These are phyloP conservation scores for Sophora flavescens DNA, from an alignment of 306 rosid species.

Conservation along the genomic window DNA sequence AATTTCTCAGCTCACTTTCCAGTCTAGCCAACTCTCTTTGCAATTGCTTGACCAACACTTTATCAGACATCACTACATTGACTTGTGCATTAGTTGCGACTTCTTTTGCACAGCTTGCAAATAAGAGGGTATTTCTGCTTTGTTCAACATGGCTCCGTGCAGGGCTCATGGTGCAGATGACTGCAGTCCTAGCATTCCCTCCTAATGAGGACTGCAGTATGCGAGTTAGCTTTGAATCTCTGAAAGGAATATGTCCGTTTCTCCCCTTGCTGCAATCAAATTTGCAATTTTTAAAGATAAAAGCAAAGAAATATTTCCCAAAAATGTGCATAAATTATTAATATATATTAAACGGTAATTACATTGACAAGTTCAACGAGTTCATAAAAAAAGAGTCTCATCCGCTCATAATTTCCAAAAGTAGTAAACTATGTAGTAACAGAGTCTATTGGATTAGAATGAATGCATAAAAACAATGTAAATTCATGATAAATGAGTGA, in stretches of 20 bases:
- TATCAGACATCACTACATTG: constrained; percentile 90
- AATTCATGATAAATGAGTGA: constrained; percentile 16
- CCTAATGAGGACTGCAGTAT: constrained; percentile 94
- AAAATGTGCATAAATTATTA: constrained; percentile 13
- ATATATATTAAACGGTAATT: constrained; percentile 28
- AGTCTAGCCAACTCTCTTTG: constrained; percentile 82
- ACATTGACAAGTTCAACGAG: constrained; percentile 15
- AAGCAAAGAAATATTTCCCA: not conserved
- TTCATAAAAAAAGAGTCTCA: constrained; percentile 32
- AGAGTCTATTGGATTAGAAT: constrained; percentile 15
- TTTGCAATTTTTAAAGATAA: constrained; percentile 29
- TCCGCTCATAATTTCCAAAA: constrained; percentile 24
- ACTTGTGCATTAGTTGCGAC: constrained; percentile 87
- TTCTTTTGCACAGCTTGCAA: constrained; percentile 95
- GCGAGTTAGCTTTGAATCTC: constrained; percentile 99
- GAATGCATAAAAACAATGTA: constrained; percentile 26
- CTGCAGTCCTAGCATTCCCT: constrained; percentile 96
- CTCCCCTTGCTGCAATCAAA: constrained; percentile 82
- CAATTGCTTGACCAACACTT: constrained; percentile 84
- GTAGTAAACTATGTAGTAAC: constrained; percentile 4
- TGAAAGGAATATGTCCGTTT: constrained; percentile 91
- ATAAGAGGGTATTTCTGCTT: constrained; percentile 92
- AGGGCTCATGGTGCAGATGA: constrained; percentile 95
- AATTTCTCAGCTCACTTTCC: constrained; percentile 69
- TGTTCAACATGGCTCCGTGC: constrained; percentile 89